Evolutionary conservation across 192 early-diverging fungal species (phyloP).

Genomic region (Coemansia sp.): DNA sequence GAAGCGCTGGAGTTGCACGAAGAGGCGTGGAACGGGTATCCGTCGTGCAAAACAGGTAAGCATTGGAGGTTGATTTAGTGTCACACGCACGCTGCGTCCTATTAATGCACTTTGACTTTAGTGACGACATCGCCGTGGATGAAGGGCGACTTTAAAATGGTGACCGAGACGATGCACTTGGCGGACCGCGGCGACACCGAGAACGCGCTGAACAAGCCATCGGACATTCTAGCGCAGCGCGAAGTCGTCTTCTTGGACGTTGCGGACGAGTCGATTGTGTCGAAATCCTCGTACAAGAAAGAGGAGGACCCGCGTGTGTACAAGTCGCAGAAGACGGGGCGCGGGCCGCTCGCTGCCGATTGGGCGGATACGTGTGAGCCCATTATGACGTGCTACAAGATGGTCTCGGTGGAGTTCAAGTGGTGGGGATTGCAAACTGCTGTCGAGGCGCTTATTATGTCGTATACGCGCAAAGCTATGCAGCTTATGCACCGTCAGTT

Average conservation of each 20-base stretch:
- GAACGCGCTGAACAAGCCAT: slow-evolving; percentile 57
- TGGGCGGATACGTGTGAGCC: slow-evolving; percentile 69
- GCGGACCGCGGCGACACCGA: slow-evolving; percentile 69
- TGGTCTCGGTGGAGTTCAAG: slow-evolving; percentile 75
- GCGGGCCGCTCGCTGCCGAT: slow-evolving; percentile 62
- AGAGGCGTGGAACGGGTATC: slow-evolving; percentile 84
- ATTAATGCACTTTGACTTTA: background rate
- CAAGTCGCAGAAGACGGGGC: slow-evolving; percentile 65
- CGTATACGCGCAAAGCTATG: slow-evolving; percentile 58
- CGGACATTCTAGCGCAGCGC: slow-evolving; percentile 61
- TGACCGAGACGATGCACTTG: slow-evolving; percentile 73
- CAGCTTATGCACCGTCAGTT: slow-evolving; percentile 74
- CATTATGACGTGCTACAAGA: slow-evolving; percentile 82
- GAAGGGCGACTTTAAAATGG: slow-evolving; percentile 68
- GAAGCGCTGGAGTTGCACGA: slow-evolving; percentile 71
- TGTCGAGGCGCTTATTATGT: slow-evolving; percentile 69
- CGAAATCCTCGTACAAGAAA: slow-evolving; percentile 56
- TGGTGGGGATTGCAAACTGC: slow-evolving; percentile 69
- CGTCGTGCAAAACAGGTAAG: slow-evolving; percentile 60
- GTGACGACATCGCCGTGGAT: slow-evolving; percentile 65
- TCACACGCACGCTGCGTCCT: background rate
- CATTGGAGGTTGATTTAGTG: background rate
- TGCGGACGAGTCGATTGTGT: slow-evolving; percentile 60
- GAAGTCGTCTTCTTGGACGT: slow-evolving; percentile 66
- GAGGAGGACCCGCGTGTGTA: slow-evolving; percentile 67